Conservation (phyloP, 192 early-diverging fungal genomes). For the Coemansia asiatica region DNA sequence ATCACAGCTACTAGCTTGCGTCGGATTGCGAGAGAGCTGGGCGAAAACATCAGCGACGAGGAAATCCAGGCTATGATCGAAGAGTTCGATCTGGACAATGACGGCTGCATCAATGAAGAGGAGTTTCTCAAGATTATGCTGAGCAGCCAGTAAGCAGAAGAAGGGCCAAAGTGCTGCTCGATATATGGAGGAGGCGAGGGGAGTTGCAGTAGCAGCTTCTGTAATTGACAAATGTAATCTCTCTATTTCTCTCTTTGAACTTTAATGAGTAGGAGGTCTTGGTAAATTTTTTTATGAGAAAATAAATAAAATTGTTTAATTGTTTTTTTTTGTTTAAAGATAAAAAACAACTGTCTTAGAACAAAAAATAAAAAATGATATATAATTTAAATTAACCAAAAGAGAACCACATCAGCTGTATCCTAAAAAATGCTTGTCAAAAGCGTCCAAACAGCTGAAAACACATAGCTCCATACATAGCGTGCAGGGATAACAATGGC, state of each 20-base stretch:
- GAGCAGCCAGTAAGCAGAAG: slow-evolving; percentile 36
- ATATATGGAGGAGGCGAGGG: no score
- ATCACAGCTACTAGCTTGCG: slow-evolving; percentile 69
- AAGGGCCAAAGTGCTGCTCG: no score
- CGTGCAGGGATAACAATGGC: slow-evolving; percentile 35
- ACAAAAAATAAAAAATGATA: no score
- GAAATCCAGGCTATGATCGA: slow-evolving; percentile 88
- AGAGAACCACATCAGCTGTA: not conserved
- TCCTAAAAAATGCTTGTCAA: not conserved
- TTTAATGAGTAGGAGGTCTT: no score
- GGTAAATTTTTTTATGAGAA: no score
- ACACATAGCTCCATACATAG: slow-evolving; percentile 18
- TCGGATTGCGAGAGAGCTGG: slow-evolving; percentile 77
- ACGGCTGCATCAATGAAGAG: slow-evolving; percentile 81
- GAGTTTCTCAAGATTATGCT: slow-evolving; percentile 85
- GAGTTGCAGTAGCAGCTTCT: no score
- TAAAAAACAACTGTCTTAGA: no score
- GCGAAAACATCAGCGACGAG: slow-evolving; percentile 76
- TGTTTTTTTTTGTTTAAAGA: no score
- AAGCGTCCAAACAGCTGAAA: slow-evolving; percentile 6
- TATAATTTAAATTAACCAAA: no score
- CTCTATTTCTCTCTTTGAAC: no score
- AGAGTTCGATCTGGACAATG: slow-evolving; percentile 83
- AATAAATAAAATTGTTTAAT: no score
- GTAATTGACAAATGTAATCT: no score